These are phyloP conservation scores for Chlamydomonas eustigma DNA, from an alignment of 139 green algal species.

Conservation along the genomic window DNA sequence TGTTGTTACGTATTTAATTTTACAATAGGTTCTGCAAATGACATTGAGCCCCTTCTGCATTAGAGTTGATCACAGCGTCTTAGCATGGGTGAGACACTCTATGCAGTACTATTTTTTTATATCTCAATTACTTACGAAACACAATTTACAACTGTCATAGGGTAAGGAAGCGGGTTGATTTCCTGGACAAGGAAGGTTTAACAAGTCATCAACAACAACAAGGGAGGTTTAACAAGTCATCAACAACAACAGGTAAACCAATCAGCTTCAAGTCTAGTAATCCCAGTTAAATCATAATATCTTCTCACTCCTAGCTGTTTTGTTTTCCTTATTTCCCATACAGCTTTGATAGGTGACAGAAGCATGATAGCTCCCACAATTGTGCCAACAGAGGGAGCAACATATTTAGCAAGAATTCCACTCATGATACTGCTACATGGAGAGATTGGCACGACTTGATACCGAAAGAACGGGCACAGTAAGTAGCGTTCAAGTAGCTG, in stretches of 20 bases:
- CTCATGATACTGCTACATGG: neutral
- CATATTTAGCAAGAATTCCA: constrained; percentile 8
- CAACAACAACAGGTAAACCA: too few relatives aligned
- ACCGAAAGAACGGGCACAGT: too few relatives aligned
- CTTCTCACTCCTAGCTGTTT: constrained; percentile 19
- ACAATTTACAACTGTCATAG: constrained; percentile 28
- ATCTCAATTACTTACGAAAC: constrained; percentile 18
- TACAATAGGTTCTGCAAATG: too few relatives aligned
- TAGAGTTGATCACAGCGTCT: too few relatives aligned
- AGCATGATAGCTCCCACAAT: constrained; percentile 26
- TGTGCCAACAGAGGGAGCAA: constrained; percentile 23
- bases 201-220: too few relatives aligned
- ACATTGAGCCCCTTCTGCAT: too few relatives aligned
- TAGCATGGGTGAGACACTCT: too few relatives aligned
- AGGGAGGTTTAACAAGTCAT: too few relatives aligned
- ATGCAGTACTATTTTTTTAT: too few relatives aligned
- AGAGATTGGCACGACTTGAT: neutral
- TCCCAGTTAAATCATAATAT: too few relatives aligned
- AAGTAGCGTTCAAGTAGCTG: too few relatives aligned
- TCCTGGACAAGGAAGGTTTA: constrained; percentile 16
- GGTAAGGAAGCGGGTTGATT: constrained; percentile 35
- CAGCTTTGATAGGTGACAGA: constrained; percentile 16
- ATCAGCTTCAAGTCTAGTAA: too few relatives aligned
- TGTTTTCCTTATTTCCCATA: constrained; percentile 5
- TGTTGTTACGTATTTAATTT: constrained; percentile 17